These are phyloP conservation scores for Claviceps africana DNA, from an alignment of 2,329 filamentous ascomycete genomes.

Conservation along the genomic window DNA sequence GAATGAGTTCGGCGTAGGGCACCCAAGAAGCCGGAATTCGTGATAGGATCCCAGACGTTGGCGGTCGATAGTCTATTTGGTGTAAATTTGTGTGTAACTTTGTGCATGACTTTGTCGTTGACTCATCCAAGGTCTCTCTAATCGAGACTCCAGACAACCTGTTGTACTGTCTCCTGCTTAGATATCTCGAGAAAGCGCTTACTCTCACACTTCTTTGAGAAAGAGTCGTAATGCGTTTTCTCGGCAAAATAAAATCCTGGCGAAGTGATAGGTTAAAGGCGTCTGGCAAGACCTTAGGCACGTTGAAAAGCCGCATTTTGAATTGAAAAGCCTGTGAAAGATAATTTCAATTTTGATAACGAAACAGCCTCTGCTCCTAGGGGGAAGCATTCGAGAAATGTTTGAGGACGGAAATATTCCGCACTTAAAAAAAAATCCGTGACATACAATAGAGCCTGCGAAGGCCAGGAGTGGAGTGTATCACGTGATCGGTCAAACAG, in stretches of 20 bases:
- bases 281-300: not conserved
- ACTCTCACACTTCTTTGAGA: not conserved
- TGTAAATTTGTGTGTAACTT: not conserved
- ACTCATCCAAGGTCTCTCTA: not conserved
- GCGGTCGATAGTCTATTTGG: conserved; percentile 44
- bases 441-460: not conserved
- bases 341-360: not conserved
- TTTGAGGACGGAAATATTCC: not conserved
- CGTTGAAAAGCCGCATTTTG: conserved; percentile 1
- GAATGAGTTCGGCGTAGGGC: conserved; percentile 70
- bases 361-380: not conserved
- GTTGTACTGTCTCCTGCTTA: not conserved
- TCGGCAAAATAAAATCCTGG: not conserved
- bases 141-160: not conserved
- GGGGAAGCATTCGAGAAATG: not conserved
- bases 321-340: not conserved
- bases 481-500: not conserved
- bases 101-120: not conserved
- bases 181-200: not conserved
- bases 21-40: conserved; percentile 54
- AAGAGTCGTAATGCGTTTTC: not conserved
- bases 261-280: not conserved
- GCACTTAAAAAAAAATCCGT: not conserved
- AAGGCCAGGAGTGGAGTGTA: not conserved
- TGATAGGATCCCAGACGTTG: conserved; percentile 57